Base-by-base conservation (phyloP, 148 eudicot genomes). In the Vaccinium darrowii region DNA sequence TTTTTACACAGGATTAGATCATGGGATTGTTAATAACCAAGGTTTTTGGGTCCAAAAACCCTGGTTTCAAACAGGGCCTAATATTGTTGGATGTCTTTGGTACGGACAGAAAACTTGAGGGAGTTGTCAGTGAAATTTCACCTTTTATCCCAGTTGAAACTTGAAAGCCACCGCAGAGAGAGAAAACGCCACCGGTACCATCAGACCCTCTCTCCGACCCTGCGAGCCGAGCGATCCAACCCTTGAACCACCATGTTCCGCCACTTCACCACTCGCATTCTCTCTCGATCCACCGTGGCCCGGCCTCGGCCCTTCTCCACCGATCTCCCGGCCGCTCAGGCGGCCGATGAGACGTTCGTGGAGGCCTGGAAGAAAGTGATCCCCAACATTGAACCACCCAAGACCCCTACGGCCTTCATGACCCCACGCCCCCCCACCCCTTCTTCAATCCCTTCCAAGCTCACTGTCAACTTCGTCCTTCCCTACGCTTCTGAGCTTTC, bases 371-470 rank as follows among this genome's bases (percentile, higher is more conserved):
- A 82, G 81, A 91, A 89, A 56, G 85, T 86, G 79, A 77, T 84
- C 19, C 94, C 93, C 1, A 85, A 89, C 63, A 81, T 89, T 18
- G 91, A 91, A n/a, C 94, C 97, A 23, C 94, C 97, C 15, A 88
- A 89, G 85, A 90, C 88, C 12, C 95, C 95, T 15, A 77, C 83
- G 50, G 54, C 89, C 53, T 92, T 87, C 67, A 87, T 86, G 89
- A 84, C 76, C 8, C 90, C 92, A 4, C 88, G 87, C 4, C 92
- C 94, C 1, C 75, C 87, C 2, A 76, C 88, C 2, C 89, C 92
- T 1, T 60, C 91, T 23, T 84, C 92, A 10, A 88, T 94, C 74
- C 97, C 94, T 15, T 75, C 94, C 23, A 93, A 93, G 78, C 84
- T 92, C 49, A 88, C 91, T 21, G 89, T 94, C 69, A 92, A 90